Evolutionary conservation across 192 early-diverging fungal species (phyloP).

Genomic region (Coemansia sp.): DNA sequence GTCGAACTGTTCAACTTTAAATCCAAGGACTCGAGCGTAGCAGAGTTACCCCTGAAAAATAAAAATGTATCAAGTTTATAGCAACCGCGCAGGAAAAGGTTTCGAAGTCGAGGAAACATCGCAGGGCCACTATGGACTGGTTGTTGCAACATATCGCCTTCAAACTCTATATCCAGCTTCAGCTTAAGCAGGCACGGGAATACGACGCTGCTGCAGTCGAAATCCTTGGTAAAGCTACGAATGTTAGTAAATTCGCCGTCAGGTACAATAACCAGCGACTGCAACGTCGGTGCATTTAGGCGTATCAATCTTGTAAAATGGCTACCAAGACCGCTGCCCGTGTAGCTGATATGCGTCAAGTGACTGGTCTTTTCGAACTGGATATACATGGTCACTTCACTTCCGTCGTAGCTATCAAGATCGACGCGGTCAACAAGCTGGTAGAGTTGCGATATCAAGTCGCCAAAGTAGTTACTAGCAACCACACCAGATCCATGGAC

Average conservation of each 20-base stretch:
- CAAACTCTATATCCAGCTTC: background rate
- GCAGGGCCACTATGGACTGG: background rate
- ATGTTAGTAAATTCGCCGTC: background rate
- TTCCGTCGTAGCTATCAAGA: background rate
- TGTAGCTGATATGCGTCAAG: background rate
- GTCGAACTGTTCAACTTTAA: background rate
- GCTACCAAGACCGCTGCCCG: too few species aligned
- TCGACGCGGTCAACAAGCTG: background rate
- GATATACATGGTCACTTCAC: background rate
- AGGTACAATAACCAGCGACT: background rate
- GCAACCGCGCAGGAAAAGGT: background rate
- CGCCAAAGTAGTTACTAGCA: background rate
- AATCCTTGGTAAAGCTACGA: background rate
- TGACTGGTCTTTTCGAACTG: background rate
- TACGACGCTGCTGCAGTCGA: background rate
- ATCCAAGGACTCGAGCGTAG: slow-evolving; percentile 2
- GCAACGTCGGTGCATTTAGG: background rate
- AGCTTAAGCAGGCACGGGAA: slow-evolving; percentile 4
- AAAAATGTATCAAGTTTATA: slow-evolving; percentile 1
- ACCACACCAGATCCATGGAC: background rate
- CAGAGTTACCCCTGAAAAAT: slow-evolving; percentile 8
- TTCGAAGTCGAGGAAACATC: slow-evolving; percentile 6
- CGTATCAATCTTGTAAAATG: background rate
- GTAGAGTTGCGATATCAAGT: background rate
- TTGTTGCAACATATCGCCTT: background rate